These are phyloP conservation scores for Pisolithus marmoratus DNA, from an alignment of 768 basidiomycete genomes.

Conservation along the genomic window DNA sequence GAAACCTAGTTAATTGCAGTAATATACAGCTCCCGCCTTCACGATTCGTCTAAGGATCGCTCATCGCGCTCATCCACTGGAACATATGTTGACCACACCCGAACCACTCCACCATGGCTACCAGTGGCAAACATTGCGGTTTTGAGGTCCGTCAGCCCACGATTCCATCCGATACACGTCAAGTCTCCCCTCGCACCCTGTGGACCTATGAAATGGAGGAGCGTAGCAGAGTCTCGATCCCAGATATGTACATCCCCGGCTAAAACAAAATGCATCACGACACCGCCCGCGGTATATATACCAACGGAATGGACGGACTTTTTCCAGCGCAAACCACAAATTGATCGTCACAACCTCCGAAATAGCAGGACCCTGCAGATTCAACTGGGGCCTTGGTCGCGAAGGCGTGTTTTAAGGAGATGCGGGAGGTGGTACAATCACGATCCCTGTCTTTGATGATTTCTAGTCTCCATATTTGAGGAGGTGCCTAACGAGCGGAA, in stretches of 20 bases:
- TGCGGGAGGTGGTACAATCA: conserved; percentile 23
- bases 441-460: conserved; percentile 47
- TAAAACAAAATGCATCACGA: conserved; percentile 20
- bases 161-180: conserved; percentile 80
- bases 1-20: too few species aligned
- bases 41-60: too few species aligned
- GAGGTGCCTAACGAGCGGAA: conserved; percentile 48
- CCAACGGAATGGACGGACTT: conserved; percentile 33
- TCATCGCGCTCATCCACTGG: conserved; percentile 10
- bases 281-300: not conserved
- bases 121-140: conserved; percentile 60
- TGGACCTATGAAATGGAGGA: conserved; percentile 64
- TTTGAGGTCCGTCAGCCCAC: conserved; percentile 38
- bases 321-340: conserved; percentile 75
- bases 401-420: conserved; percentile 58
- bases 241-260: conserved; percentile 82
- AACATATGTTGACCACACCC: conserved; percentile 59
- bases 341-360: conserved; percentile 75
- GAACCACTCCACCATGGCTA: conserved; percentile 68
- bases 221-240: conserved; percentile 73
- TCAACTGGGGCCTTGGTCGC: conserved; percentile 63
- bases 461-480: conserved; percentile 73
- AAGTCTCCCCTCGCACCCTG: conserved; percentile 62
- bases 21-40: too few species aligned
- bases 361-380: conserved; percentile 78